Evolutionary conservation across 371 early-diverging fungal genomes (phyloP).

Genomic region (Capillidium heterosporum): DNA sequence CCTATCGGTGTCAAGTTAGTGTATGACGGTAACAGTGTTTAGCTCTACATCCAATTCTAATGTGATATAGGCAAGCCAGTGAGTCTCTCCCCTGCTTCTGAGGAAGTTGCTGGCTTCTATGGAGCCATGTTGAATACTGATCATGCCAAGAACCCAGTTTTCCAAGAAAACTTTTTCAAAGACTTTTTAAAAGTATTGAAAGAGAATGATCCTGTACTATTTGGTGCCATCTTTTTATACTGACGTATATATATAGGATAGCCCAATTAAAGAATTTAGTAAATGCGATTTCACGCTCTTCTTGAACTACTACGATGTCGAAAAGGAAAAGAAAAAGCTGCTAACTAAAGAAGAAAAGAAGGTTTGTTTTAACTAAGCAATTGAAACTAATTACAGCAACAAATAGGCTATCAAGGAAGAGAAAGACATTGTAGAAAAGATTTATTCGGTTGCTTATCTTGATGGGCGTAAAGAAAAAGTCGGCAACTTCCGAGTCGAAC

Average conservation of each 20-base stretch:
- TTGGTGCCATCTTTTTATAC: not conserved
- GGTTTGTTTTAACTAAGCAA: constrained; percentile 12
- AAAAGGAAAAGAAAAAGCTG: constrained; percentile 60
- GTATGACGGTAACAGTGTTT: constrained; percentile 46
- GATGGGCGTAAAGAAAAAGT: constrained; percentile 93
- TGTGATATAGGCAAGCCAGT: constrained; percentile 25
- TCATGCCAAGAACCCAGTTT: constrained; percentile 61
- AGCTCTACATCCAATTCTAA: not conserved
- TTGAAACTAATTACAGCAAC: not conserved
- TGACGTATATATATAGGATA: constrained; percentile 16
- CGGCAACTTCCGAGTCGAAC: constrained; percentile 93
- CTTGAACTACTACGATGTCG: constrained; percentile 49
- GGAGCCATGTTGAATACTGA: constrained; percentile 74
- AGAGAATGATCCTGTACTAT: constrained; percentile 39
- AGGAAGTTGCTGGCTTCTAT: constrained; percentile 91
- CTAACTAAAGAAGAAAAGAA: constrained; percentile 83
- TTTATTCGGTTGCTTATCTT: constrained; percentile 50
- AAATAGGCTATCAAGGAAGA: constrained; percentile 44
- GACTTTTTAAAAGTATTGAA: constrained; percentile 58
- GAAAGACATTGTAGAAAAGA: constrained; percentile 45
- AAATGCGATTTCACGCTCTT: constrained; percentile 87
- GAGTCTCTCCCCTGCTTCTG: constrained; percentile 59
- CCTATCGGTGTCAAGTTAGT: constrained; percentile 79
- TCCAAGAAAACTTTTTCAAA: constrained; percentile 79
- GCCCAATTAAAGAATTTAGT: constrained; percentile 52